Percentiles rank a stretch among this genome's conserved stretches.
These are phyloP conservation scores for Capronia coronata DNA, from an alignment of 2,329 filamentous ascomycete genomes.

Conservation along the genomic window DNA sequence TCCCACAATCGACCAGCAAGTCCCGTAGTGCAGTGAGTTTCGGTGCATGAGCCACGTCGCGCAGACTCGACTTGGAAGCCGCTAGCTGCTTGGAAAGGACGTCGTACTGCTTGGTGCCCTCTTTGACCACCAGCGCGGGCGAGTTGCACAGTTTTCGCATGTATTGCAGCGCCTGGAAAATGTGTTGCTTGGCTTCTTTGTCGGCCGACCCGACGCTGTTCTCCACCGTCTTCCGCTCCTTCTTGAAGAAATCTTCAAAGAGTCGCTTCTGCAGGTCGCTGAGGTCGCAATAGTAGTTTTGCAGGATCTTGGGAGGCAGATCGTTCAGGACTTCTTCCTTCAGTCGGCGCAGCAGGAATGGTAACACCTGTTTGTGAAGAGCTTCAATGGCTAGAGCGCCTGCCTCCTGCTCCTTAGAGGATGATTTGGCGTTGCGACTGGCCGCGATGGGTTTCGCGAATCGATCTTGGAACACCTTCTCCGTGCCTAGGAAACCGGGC, in stretches of 20 bases:
- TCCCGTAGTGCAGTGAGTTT: constrained; percentile 88
- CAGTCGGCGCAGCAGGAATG: constrained; percentile 88
- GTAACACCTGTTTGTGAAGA: constrained; percentile 95
- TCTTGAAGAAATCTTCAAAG: constrained; percentile 94
- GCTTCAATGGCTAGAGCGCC: constrained; percentile 94
- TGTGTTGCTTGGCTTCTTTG: constrained; percentile 93
- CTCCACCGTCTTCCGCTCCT: constrained; percentile 80
- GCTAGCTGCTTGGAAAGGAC: constrained; percentile 75
- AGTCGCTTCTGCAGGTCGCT: constrained; percentile 90
- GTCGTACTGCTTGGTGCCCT: constrained; percentile 82
- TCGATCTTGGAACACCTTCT: constrained; percentile 93
- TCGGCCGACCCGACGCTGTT: constrained; percentile 77
- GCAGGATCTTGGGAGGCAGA: constrained; percentile 92
- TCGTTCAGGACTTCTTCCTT: constrained; percentile 98
- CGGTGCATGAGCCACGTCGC: constrained; percentile 81
- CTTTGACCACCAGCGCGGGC: constrained; percentile 91
- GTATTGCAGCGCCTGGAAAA: constrained; percentile 97
- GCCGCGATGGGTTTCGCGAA: constrained; percentile 94
- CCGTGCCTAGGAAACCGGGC: constrained; percentile 92
- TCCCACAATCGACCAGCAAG: constrained; percentile 95
- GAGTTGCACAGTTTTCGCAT: constrained; percentile 99
- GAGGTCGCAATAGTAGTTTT: constrained; percentile 98
- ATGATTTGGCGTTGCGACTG: constrained; percentile 92
- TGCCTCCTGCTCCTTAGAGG: constrained; percentile 95
- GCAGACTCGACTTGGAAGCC: constrained; percentile 71